A percentile compares a stretch with the other conserved stretches of the same genome.
These are phyloP conservation scores for Penicillium crustosum DNA, from an alignment of 2,329 filamentous ascomycete species.

Conservation along the genomic window DNA sequence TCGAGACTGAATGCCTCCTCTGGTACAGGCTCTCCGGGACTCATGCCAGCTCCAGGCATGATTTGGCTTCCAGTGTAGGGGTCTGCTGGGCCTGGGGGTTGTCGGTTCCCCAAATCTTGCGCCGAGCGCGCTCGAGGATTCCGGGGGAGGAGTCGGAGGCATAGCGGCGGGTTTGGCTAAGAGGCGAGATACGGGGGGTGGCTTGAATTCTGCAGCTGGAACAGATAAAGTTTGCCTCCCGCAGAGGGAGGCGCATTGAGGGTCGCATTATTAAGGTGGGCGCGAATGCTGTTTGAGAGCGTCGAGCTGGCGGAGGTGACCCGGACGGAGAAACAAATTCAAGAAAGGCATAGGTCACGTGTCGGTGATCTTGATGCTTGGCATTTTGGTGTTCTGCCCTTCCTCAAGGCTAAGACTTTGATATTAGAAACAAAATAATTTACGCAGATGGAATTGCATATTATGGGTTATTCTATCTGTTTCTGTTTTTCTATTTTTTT, in stretches of 20 bases:
- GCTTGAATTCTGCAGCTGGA: constrained; percentile 42
- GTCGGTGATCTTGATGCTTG: constrained; percentile 18
- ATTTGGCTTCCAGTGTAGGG: constrained; percentile 46
- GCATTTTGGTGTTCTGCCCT: not conserved
- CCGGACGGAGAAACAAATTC: constrained; percentile 27
- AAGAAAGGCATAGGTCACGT: constrained; percentile 26
- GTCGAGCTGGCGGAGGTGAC: constrained; percentile 19
- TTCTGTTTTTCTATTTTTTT: too few relatives aligned
- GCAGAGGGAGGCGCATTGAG: constrained; percentile 38
- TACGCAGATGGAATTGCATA: not conserved
- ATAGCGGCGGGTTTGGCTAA: constrained; percentile 38
- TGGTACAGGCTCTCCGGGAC: not conserved
- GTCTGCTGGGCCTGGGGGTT: constrained; percentile 50
- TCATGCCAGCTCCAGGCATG: not conserved
- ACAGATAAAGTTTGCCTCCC: constrained; percentile 43
- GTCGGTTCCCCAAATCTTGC: constrained; percentile 53
- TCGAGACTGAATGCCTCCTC: constrained; percentile 3
- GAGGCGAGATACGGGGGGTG: constrained; percentile 31
- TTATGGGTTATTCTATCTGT: not conserved
- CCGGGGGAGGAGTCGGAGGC: constrained; percentile 35
- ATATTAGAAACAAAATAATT: not conserved
- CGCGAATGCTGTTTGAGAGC: constrained; percentile 1
- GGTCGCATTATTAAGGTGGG: constrained; percentile 38
- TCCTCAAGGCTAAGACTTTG: not conserved
- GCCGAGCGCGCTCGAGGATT: constrained; percentile 48